These are phyloP conservation scores for Lindgomyces ingoldianus DNA, from an alignment of 495 filamentous ascomycete species.

Conservation along the genomic window DNA sequence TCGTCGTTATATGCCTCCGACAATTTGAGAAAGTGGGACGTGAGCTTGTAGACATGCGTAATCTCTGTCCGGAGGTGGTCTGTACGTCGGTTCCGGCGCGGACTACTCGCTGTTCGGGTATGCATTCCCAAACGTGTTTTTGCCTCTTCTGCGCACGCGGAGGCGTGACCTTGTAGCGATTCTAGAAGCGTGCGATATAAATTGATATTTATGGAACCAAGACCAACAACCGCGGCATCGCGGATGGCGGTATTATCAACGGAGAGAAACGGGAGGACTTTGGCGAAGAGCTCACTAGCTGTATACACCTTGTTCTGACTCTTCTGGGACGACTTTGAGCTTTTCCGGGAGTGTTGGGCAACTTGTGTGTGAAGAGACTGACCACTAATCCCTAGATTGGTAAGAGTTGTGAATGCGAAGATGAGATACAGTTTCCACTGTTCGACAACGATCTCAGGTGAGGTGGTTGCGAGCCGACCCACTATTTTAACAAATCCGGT, in stretches of 20 bases:
- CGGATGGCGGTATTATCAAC: slow-evolving; percentile 74
- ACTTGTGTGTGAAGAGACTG: slow-evolving; percentile 56
- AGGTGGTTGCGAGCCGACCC: slow-evolving; percentile 63
- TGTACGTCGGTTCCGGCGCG: slow-evolving; percentile 72
- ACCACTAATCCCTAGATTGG: slow-evolving; percentile 63
- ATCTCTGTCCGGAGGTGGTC: slow-evolving; percentile 90
- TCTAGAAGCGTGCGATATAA: slow-evolving; percentile 93
- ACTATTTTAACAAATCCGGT: slow-evolving; percentile 47
- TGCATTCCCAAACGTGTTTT: slow-evolving; percentile 75
- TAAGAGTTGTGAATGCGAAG: slow-evolving; percentile 94
- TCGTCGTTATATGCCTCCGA: slow-evolving; percentile 82
- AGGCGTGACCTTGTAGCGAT: slow-evolving; percentile 80
- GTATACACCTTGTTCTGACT: slow-evolving; percentile 82
- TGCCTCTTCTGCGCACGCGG: slow-evolving; percentile 81
- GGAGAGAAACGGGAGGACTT: slow-evolving; percentile 82
- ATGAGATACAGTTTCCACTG: slow-evolving; percentile 99
- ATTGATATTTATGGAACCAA: slow-evolving; percentile 93
- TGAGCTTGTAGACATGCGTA: slow-evolving; percentile 91
- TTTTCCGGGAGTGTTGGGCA: slow-evolving; percentile 81
- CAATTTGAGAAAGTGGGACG: slow-evolving; percentile 83
- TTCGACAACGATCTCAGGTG: slow-evolving; percentile 86
- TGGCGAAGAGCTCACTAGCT: slow-evolving; percentile 83
- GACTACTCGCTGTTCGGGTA: slow-evolving; percentile 73
- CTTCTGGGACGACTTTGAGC: slow-evolving; percentile 69
- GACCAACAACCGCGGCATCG: slow-evolving; percentile 85